These are phyloP conservation scores for Hypomyces perniciosus DNA, from an alignment of 2,329 filamentous ascomycete species.

Conservation along the genomic window DNA sequence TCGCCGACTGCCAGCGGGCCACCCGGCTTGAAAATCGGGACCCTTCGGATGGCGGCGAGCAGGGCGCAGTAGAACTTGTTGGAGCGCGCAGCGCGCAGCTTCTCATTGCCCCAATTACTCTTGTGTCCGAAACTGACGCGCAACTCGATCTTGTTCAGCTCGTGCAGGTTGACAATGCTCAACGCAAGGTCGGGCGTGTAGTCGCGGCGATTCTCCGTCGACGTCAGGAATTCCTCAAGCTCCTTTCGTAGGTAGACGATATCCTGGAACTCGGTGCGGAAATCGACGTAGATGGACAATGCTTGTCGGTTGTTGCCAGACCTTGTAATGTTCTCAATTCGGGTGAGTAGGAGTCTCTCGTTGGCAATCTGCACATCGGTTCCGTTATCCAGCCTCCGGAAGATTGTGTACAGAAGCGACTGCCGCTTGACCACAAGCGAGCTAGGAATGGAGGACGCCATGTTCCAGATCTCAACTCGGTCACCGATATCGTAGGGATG, in stretches of 20 bases:
- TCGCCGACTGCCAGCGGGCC: background rate
- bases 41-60: conserved; percentile 60
- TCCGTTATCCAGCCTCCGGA: conserved; percentile 26
- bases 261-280: conserved; percentile 63
- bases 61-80: conserved; percentile 71
- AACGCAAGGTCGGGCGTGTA: conserved; percentile 63
- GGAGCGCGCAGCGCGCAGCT: conserved; percentile 60
- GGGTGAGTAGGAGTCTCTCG: conserved; percentile 58
- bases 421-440: conserved; percentile 23
- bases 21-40: conserved; percentile 50
- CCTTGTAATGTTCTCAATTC: conserved; percentile 5
- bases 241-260: conserved; percentile 56
- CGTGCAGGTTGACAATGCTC: conserved; percentile 51
- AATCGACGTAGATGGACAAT: conserved; percentile 61
- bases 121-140: conserved; percentile 62
- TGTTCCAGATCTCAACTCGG: conserved; percentile 56
- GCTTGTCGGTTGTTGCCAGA: conserved; percentile 43
- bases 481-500: conserved; percentile 71
- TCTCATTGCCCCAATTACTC: conserved; percentile 68
- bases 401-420: conserved; percentile 30
- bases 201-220: conserved; percentile 50
- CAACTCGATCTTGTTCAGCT: conserved; percentile 25
- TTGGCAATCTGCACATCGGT: conserved; percentile 38
- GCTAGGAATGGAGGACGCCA: conserved; percentile 10
- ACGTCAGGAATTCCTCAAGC: conserved; percentile 59